These are phyloP conservation scores for Septoria petroselini DNA, from an alignment of 2,329 filamentous ascomycete species.

Conservation along the genomic window DNA sequence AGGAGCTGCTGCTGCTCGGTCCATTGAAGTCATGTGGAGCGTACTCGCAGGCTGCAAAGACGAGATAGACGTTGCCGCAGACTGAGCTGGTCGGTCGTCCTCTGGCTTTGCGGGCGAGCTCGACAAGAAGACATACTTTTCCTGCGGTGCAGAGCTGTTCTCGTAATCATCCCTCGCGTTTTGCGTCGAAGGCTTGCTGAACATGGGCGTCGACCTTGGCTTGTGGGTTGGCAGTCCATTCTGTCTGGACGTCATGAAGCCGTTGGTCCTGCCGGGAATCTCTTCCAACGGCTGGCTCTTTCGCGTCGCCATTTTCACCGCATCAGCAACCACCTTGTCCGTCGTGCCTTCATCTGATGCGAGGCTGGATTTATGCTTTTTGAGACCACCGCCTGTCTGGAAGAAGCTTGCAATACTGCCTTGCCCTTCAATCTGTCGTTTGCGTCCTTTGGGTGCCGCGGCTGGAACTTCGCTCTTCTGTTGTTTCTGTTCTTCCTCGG, in stretches of 20 bases:
- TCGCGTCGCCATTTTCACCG: neutral
- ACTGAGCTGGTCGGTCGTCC: slow-evolving; percentile 28
- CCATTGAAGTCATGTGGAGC: slow-evolving; percentile 46
- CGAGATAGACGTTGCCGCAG: slow-evolving; percentile 5
- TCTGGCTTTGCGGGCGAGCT: slow-evolving; percentile 41
- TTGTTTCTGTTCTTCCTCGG: slow-evolving; percentile 23
- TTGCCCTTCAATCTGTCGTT: slow-evolving; percentile 48
- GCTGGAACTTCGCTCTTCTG: slow-evolving; percentile 4
- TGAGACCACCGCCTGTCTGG: slow-evolving; percentile 23
- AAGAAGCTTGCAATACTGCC: slow-evolving; percentile 56
- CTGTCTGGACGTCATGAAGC: slow-evolving; percentile 11
- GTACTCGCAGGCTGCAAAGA: slow-evolving; percentile 41
- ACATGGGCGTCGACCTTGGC: slow-evolving; percentile 28
- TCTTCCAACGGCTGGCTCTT: neutral
- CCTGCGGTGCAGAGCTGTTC: slow-evolving; percentile 25
- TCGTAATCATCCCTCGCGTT: neutral
- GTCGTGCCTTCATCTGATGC: neutral
- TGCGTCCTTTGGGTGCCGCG: slow-evolving; percentile 35
- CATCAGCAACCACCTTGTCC: slow-evolving; percentile 24
- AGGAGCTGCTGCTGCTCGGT: slow-evolving; percentile 22
- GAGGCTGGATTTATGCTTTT: slow-evolving; percentile 1
- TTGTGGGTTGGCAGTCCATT: slow-evolving; percentile 25
- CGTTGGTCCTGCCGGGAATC: neutral
- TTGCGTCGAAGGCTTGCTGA: slow-evolving; percentile 33
- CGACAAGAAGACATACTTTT: slow-evolving; percentile 50